These are phyloP conservation scores for Dendrocalamus sinicus DNA, from an alignment of 176 grass and related monocot genomes.

Conservation along the genomic window DNA sequence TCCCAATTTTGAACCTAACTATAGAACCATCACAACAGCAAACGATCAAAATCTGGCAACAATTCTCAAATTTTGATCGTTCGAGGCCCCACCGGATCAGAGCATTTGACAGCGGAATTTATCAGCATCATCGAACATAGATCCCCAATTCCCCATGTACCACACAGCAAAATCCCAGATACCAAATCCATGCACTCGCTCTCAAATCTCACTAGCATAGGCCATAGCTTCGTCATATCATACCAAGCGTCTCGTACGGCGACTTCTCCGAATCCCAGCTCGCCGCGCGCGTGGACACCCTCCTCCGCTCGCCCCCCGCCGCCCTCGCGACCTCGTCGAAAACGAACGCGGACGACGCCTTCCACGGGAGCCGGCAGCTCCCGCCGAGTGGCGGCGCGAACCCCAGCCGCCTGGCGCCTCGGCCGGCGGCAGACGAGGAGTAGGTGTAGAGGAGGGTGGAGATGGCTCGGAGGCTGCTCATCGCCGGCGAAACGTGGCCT, in stretches of 20 bases:
- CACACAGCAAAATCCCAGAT: not conserved
- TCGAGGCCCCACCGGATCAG: not conserved
- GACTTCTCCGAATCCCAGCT: slow-evolving; percentile 94
- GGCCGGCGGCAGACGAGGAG: slow-evolving; percentile 34
- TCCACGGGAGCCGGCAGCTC: slow-evolving; percentile 50
- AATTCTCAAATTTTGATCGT: not conserved
- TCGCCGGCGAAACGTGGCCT: too few relatives aligned
- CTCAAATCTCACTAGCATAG: not conserved
- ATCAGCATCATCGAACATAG: not conserved
- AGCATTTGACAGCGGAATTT: not conserved
- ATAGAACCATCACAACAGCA: not conserved
- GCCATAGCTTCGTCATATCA: not conserved
- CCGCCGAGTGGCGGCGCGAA: slow-evolving; percentile 37
- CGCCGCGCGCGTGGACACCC: slow-evolving; percentile 73
- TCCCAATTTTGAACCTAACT: not conserved
- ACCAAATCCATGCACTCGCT: not conserved
- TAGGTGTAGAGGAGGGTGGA: too few relatives aligned
- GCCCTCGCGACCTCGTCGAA: slow-evolving; percentile 70
- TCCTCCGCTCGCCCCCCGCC: slow-evolving; percentile 46
- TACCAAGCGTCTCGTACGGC: slow-evolving; percentile 92
- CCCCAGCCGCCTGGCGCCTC: slow-evolving; percentile 37
- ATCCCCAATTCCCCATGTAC: not conserved
- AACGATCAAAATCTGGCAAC: slow-evolving; percentile 23
- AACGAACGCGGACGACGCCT: slow-evolving; percentile 55
- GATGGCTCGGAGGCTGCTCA: too few relatives aligned